Conservation (phyloP, 108 stramenopile species). For the Nitzschia sp. region DNA sequence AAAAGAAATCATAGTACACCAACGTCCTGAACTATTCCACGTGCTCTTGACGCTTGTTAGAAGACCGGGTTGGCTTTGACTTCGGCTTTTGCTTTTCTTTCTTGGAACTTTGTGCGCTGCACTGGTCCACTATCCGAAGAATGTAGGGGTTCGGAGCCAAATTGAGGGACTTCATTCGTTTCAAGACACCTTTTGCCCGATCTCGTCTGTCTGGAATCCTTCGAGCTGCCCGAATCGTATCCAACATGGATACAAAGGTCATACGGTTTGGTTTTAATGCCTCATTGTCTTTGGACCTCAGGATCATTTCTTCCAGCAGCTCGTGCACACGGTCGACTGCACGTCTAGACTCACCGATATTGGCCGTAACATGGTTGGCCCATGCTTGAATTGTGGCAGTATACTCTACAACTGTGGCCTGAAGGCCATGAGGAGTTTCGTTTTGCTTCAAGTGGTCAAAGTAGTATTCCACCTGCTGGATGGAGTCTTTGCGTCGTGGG, state of each 20-base stretch:
- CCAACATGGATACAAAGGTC: conserved; percentile 28
- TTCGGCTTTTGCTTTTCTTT: neutral
- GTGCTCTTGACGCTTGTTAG: too few relatives aligned
- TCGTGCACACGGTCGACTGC: conserved; percentile 27
- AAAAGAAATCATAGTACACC: too few relatives aligned
- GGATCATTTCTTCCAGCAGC: conserved; percentile 27
- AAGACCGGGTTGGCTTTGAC: neutral
- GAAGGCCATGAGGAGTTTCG: neutral
- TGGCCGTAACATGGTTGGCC: conserved; percentile 18
- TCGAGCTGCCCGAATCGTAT: conserved; percentile 21
- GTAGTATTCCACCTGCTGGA: conserved; percentile 24
- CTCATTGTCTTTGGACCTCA: neutral
- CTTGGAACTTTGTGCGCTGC: neutral
- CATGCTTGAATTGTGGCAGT: conserved; percentile 34
- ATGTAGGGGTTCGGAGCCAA: conserved; percentile 24
- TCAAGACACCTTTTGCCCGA: conserved; percentile 17
- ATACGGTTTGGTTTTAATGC: conserved; percentile 21
- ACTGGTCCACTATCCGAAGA: conserved; percentile 13
- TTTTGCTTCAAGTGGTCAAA: conserved; percentile 16
- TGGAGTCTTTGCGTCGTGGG: conserved; percentile 4
- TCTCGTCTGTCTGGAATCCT: conserved; percentile 26
- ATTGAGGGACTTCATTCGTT: conserved; percentile 12
- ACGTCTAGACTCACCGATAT: conserved; percentile 18
- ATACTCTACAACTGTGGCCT: conserved; percentile 34
- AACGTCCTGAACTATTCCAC: too few relatives aligned